These are phyloP conservation scores for Climacium dendroides DNA, from an alignment of 225 moss, liverwort and hornwort species.

Conservation along the genomic window DNA sequence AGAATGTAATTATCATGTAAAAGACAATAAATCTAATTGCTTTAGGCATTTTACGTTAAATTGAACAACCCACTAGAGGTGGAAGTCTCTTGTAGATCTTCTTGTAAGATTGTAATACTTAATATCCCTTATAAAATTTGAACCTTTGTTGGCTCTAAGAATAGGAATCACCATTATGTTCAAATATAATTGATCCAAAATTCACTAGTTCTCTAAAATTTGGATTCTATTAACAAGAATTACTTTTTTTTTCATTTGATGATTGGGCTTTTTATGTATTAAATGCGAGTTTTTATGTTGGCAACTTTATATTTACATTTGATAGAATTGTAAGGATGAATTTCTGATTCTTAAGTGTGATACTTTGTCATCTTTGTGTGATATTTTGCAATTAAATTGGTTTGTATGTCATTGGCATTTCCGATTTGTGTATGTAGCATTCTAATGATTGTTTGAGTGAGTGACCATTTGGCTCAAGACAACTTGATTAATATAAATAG, in stretches of 20 bases:
- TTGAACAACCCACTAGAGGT: fast-evolving
- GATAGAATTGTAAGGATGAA: not conserved
- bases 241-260: fast-evolving
- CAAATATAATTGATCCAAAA: not conserved
- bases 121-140: no score
- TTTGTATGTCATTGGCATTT: not conserved
- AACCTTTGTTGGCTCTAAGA: not conserved
- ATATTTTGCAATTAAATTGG: no score
- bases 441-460: not conserved
- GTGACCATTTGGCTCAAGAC: not conserved
- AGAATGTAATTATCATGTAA: no score
- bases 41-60: no score
- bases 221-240: not conserved
- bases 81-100: not conserved
- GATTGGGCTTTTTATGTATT: no score
- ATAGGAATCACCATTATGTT: not conserved
- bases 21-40: not conserved
- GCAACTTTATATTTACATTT: not conserved
- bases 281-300: not conserved
- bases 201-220: not conserved
- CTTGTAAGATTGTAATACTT: not conserved
- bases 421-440: not conserved
- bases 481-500: no score
- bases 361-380: not conserved
- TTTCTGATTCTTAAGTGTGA: not conserved